Evolutionary conservation across 2,329 filamentous ascomycete genomes (phyloP).

Genomic region (Basipetospora chlamydospora): DNA sequence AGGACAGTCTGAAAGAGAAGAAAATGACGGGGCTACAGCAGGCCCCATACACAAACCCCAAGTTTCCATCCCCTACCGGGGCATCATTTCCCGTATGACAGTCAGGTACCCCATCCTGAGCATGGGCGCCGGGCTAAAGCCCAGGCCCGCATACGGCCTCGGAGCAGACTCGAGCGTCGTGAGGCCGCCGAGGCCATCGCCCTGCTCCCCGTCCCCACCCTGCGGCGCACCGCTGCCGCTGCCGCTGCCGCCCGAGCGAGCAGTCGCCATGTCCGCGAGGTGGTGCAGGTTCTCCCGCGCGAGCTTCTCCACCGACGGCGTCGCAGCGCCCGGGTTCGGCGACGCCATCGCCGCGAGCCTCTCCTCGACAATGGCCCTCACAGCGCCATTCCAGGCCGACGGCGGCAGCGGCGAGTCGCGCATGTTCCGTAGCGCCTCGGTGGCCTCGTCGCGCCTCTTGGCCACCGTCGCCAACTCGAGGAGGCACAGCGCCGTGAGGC

Average conservation of each 20-base stretch:
- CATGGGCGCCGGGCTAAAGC: constrained; percentile 24
- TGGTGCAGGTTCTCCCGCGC: constrained; percentile 44
- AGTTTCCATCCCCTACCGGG: no score
- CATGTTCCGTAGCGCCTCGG: constrained; percentile 38
- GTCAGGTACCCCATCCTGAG: constrained; percentile 24
- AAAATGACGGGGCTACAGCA: no score
- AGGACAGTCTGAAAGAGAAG: no score
- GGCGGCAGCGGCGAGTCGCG: constrained; percentile 36
- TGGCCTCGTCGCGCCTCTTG: constrained; percentile 41
- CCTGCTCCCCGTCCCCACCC: constrained; percentile 12
- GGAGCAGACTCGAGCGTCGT: constrained; percentile 10
- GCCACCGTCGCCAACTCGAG: constrained; percentile 42
- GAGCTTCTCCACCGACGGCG: constrained; percentile 23
- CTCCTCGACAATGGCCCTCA: constrained; percentile 37
- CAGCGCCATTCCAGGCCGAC: constrained; percentile 37
- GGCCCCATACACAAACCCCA: no score
- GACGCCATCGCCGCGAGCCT: constrained; percentile 17
- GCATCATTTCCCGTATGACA: constrained; percentile 8
- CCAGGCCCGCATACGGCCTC: constrained; percentile 24
- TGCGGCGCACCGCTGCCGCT: no score
- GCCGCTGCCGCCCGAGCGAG: constrained; percentile 14
- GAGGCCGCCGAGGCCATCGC: not conserved
- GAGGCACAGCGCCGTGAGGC: constrained; percentile 44
- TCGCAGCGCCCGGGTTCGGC: constrained; percentile 19
- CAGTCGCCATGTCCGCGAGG: constrained; percentile 41